These are phyloP conservation scores for Pinus taeda DNA, from an alignment of 75 land plant species.

Conservation along the genomic window DNA sequence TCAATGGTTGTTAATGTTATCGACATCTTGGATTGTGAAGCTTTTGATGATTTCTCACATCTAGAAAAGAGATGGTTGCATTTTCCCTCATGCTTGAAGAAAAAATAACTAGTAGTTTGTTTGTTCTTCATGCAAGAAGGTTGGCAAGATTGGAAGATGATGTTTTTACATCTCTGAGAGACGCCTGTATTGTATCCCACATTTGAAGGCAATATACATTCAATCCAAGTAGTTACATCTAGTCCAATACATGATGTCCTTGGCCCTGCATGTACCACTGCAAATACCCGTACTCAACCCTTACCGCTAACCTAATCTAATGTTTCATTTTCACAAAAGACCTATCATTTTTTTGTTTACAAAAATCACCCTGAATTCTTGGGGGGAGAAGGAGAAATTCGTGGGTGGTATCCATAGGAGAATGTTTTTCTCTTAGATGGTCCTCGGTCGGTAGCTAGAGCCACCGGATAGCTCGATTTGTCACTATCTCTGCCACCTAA, in stretches of 20 bases:
- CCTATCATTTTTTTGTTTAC: background rate
- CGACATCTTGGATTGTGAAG: too few species aligned
- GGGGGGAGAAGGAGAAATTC: too few species aligned
- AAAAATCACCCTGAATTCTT: too few species aligned
- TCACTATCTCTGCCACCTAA: too few species aligned
- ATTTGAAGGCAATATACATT: slow-evolving; percentile 79
- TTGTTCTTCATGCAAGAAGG: slow-evolving; percentile 23
- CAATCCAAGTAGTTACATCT: slow-evolving; percentile 74
- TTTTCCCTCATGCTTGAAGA: background rate
- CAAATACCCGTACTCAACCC: slow-evolving; percentile 29
- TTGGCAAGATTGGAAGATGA: slow-evolving; percentile 68
- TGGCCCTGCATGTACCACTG: slow-evolving; percentile 72
- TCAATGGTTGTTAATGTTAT: background rate
- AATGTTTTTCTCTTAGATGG: too few species aligned
- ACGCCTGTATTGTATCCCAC: slow-evolving; percentile 73
- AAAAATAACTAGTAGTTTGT: background rate
- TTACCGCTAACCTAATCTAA: slow-evolving; percentile 30
- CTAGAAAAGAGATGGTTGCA: background rate
- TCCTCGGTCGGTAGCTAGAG: too few species aligned
- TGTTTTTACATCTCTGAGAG: slow-evolving; percentile 53
- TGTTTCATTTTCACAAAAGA: background rate
- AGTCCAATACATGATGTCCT: slow-evolving; percentile 88
- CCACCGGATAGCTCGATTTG: too few species aligned
- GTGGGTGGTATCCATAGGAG: too few species aligned
- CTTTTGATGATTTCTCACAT: background rate